These are phyloP conservation scores for Alternaria consortialis DNA, from an alignment of 2,329 filamentous ascomycete species.

Conservation along the genomic window DNA sequence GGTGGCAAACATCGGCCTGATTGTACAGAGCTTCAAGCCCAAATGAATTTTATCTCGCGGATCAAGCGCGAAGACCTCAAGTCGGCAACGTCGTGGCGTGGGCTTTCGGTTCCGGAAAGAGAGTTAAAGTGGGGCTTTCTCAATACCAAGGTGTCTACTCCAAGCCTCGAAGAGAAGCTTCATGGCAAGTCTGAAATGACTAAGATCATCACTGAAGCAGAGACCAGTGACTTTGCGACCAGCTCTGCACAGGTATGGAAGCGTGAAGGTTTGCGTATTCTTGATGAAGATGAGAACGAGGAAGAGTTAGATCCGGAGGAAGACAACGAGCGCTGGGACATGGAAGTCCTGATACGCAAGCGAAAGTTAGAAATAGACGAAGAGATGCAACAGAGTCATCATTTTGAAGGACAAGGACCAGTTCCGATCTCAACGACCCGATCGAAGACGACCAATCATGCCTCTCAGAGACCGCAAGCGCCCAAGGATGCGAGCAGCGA, in stretches of 20 bases:
- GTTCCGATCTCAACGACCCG: background rate
- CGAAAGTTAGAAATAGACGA: conserved; percentile 36
- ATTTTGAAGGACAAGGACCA: background rate
- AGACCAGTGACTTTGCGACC: conserved; percentile 47
- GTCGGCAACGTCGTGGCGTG: conserved; percentile 52
- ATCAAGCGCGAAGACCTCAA: conserved; percentile 47
- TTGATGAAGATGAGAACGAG: conserved; percentile 55
- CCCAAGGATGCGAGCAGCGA: conserved; percentile 14
- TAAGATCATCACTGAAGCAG: conserved; percentile 48
- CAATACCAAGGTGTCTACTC: conserved; percentile 49
- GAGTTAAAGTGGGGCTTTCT: conserved; percentile 61
- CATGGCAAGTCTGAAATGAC: conserved; percentile 52
- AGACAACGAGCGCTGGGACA: conserved; percentile 35
- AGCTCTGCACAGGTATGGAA: conserved; percentile 59
- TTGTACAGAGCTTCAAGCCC: conserved; percentile 40
- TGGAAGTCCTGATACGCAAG: conserved; percentile 54
- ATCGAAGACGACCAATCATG: background rate
- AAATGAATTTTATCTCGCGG: conserved; percentile 44
- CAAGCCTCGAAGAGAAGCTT: conserved; percentile 52
- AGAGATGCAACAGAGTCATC: conserved; percentile 5
- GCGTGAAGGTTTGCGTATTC: conserved; percentile 56
- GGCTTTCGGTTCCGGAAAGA: conserved; percentile 51
- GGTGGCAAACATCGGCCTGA: conserved; percentile 7
- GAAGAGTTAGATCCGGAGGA: conserved; percentile 33
- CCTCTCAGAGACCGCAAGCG: background rate